Percentiles rank a stretch among this genome's conserved stretches.
These are phyloP conservation scores for Huntiella decipiens DNA, from an alignment of 2,329 filamentous ascomycete genomes.

Conservation along the genomic window DNA sequence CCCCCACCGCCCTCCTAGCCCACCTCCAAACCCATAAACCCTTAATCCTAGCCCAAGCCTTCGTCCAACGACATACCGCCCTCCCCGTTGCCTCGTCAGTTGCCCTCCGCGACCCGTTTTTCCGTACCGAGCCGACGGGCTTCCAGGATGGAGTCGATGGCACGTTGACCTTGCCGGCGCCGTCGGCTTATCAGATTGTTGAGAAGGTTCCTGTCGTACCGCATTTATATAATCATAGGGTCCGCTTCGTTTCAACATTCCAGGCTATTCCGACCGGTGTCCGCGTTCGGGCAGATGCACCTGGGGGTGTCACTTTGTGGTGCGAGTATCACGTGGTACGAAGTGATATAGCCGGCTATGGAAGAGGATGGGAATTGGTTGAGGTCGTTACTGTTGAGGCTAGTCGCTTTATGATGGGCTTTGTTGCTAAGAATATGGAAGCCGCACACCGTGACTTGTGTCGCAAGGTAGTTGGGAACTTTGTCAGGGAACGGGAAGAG, in stretches of 20 bases:
- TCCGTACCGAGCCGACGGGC: slow-evolving; percentile 14
- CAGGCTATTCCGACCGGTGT: slow-evolving; percentile 24
- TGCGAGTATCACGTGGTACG: slow-evolving; percentile 16
- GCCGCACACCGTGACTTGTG: slow-evolving; percentile 17
- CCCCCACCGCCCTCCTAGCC: slow-evolving; percentile 21
- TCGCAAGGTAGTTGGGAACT: slow-evolving; percentile 16
- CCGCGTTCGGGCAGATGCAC: slow-evolving; percentile 24
- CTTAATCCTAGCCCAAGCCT: slow-evolving; percentile 23
- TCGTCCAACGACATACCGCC: slow-evolving; percentile 20
- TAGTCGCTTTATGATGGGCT: slow-evolving; percentile 20
- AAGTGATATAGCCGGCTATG: neutral
- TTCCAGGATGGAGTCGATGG: neutral
- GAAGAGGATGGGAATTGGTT: slow-evolving; percentile 15
- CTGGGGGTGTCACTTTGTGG: slow-evolving; percentile 25
- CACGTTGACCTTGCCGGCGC: slow-evolving; percentile 11
- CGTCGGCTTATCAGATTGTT: slow-evolving; percentile 17
- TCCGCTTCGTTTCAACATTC: slow-evolving; percentile 25
- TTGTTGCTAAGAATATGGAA: slow-evolving; percentile 17
- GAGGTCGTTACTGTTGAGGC: slow-evolving; percentile 19
- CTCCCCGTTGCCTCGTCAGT: slow-evolving; percentile 18
- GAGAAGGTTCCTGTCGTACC: slow-evolving; percentile 21
- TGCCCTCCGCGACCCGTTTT: slow-evolving; percentile 24
- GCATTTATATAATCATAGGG: slow-evolving; percentile 21
- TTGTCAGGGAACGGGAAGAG: slow-evolving; percentile 11
- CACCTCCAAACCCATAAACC: slow-evolving; percentile 23